These are phyloP conservation scores for Colletotrichum liaoningense DNA, from an alignment of 2,329 filamentous ascomycete species.

Conservation along the genomic window DNA sequence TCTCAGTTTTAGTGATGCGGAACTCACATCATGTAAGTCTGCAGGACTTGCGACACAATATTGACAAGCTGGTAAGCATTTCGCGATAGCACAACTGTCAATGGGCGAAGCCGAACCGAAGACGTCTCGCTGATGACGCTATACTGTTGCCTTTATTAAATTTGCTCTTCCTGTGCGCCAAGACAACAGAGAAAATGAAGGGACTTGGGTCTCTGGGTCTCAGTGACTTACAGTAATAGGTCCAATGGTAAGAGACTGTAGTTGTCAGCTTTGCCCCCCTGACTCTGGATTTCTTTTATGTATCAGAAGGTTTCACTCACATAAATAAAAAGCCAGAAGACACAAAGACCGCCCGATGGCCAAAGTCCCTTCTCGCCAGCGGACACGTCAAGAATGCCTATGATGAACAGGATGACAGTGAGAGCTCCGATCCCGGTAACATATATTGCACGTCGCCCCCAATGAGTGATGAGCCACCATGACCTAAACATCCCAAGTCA, in stretches of 20 bases:
- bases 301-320: constrained; percentile 1
- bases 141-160: constrained; percentile 41
- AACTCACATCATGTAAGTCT: constrained; percentile 45
- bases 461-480: constrained; percentile 54
- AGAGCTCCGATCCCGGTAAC: constrained; percentile 52
- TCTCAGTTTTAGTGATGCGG: not conserved
- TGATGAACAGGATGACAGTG: constrained; percentile 52
- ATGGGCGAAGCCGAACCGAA: constrained; percentile 57
- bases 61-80: constrained; percentile 52
- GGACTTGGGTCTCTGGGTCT: not conserved
- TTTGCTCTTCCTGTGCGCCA: not conserved
- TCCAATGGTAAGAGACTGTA: constrained; percentile 51
- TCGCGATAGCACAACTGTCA: constrained; percentile 57
- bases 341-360: constrained; percentile 52
- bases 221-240: constrained; percentile 53
- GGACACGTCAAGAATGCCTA: constrained; percentile 54
- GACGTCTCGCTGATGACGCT: constrained; percentile 56
- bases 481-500: constrained; percentile 52
- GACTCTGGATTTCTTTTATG: not conserved
- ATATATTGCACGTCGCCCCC: constrained; percentile 56
- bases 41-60: constrained; percentile 51
- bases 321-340: constrained; percentile 57
- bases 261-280: not conserved
- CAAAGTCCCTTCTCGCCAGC: constrained; percentile 50
- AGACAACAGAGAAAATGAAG: not conserved